Evolutionary conservation across 1,284 basidiomycete species (phyloP).

Genomic region (Leccinum pachyderme): DNA sequence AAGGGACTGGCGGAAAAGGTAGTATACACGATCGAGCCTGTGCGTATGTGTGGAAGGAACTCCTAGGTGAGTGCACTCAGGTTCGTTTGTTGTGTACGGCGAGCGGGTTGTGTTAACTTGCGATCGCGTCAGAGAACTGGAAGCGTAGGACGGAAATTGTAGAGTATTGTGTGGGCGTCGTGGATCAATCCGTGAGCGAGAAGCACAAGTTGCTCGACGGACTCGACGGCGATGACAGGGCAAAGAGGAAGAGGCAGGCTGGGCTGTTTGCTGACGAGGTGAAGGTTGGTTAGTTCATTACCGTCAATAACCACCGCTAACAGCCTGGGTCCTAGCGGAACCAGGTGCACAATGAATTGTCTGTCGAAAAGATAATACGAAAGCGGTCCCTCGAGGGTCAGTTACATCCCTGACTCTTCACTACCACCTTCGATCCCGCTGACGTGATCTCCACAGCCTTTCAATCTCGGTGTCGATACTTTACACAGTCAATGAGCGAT

Average conservation of each 20-base stretch:
- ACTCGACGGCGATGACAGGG: conserved; percentile 42
- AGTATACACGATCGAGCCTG: conserved; percentile 74
- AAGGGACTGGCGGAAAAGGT: conserved; percentile 38
- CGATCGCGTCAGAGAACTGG: conserved; percentile 68
- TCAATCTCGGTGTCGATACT: conserved; percentile 79
- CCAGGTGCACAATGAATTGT: conserved; percentile 77
- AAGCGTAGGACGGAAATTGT: conserved; percentile 75
- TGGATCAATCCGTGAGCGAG: conserved; percentile 63
- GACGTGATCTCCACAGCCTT: conserved; percentile 56
- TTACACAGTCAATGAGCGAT: conserved; percentile 65
- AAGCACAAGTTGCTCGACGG: conserved; percentile 51
- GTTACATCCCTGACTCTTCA: conserved; percentile 25
- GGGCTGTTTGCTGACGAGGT: conserved; percentile 71
- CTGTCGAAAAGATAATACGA: conserved; percentile 78
- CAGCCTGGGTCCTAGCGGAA: conserved; percentile 51
- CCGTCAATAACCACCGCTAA: conserved; percentile 33
- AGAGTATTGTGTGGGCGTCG: conserved; percentile 73
- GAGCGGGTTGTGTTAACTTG: conserved; percentile 10
- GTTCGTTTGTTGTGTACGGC: conserved; percentile 11
- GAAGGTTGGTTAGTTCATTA: conserved; percentile 56
- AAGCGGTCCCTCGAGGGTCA: conserved; percentile 77
- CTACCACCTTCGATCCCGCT: conserved; percentile 11
- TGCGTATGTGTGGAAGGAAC: conserved; percentile 75
- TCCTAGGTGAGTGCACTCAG: conserved; percentile 57
- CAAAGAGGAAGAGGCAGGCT: conserved; percentile 50